phyloP scores from a whole-genome alignment of 2,329 filamentous ascomycete species.

The Cladosporium halotolerans region DNA sequence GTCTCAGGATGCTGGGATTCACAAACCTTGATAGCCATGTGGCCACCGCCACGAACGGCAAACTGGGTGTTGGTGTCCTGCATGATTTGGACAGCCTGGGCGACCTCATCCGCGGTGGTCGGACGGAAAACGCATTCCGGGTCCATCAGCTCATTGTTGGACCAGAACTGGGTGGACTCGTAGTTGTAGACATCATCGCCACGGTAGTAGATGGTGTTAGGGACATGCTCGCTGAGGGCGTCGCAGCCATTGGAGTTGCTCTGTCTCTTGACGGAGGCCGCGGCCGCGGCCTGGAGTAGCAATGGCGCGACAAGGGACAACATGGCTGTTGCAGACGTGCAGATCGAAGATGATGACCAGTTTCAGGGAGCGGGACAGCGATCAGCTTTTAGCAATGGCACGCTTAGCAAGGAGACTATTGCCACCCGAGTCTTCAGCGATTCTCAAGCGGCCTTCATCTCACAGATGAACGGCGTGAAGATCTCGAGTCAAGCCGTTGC shows the following conservation, averaged over 20 bases:
- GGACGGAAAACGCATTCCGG: slow-evolving; percentile 9
- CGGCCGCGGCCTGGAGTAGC: slow-evolving; percentile 1
- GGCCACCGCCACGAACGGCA: slow-evolving; percentile 6
- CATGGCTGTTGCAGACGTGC: background rate
- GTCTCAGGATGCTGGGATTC: background rate
- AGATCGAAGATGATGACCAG: background rate
- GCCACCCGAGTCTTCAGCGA: background rate
- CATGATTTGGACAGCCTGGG: slow-evolving; percentile 11
- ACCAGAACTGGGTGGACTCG: slow-evolving; percentile 7
- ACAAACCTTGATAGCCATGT: slow-evolving; percentile 10
- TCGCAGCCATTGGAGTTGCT: slow-evolving; percentile 8
- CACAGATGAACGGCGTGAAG: background rate
- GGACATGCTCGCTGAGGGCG: slow-evolving; percentile 1
- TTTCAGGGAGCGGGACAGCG: slow-evolving; percentile 5
- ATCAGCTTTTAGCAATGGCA: slow-evolving; percentile 2
- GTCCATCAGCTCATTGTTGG: slow-evolving; percentile 10
- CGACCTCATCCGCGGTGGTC: slow-evolving; percentile 6
- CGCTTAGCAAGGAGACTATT: background rate
- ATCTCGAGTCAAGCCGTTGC: slow-evolving; percentile 7
- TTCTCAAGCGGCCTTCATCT: background rate
- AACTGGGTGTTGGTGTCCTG: slow-evolving; percentile 9
- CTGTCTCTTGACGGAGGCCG: background rate
- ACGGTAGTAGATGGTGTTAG: slow-evolving; percentile 10
- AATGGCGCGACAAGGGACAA: slow-evolving; percentile 6
- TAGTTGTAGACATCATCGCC: slow-evolving; percentile 9